A percentile compares a stretch with the other conserved stretches of the same genome.
These are phyloP conservation scores for Hexamita inflata DNA, from an alignment of 208 protist species.

Conservation along the genomic window DNA sequence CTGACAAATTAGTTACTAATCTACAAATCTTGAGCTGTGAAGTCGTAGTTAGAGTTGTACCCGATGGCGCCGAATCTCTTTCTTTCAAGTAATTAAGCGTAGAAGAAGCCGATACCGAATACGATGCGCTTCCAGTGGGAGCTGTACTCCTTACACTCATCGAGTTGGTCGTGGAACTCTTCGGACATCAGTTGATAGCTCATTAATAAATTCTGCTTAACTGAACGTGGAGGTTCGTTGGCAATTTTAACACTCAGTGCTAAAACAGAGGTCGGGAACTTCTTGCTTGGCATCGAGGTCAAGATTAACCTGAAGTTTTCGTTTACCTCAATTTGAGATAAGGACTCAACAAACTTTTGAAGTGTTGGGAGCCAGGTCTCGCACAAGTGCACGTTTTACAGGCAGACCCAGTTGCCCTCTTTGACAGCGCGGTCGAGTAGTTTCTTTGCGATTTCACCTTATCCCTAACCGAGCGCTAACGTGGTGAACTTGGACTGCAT, in stretches of 20 bases:
- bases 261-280: constrained; percentile 89
- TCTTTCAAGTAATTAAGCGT: constrained; percentile 77
- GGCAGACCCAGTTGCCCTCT: constrained; percentile 78
- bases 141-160: constrained; percentile 60
- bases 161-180: neutral
- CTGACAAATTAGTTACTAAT: constrained; percentile 75
- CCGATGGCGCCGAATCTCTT: constrained; percentile 82
- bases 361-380: constrained; percentile 86
- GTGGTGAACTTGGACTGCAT: constrained; percentile 76
- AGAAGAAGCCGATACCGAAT: constrained; percentile 88
- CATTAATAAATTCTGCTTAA: constrained; percentile 67
- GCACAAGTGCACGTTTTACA: constrained; percentile 93
- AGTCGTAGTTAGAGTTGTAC: constrained; percentile 94
- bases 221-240: constrained; percentile 87
- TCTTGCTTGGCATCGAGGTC: constrained; percentile 80
- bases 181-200: neutral
- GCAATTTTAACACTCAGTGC: constrained; percentile 95
- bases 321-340: constrained; percentile 53
- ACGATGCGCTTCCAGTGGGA: constrained; percentile 72
- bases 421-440: constrained; percentile 72
- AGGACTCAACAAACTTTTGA: constrained; percentile 76
- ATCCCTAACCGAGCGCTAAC: constrained; percentile 88
- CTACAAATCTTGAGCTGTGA: constrained; percentile 75
- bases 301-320: constrained; percentile 86
- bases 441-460: constrained; percentile 79